Evolutionary conservation across 2,329 filamentous ascomycete genomes (phyloP).

Genomic region (Didymella sp.): DNA sequence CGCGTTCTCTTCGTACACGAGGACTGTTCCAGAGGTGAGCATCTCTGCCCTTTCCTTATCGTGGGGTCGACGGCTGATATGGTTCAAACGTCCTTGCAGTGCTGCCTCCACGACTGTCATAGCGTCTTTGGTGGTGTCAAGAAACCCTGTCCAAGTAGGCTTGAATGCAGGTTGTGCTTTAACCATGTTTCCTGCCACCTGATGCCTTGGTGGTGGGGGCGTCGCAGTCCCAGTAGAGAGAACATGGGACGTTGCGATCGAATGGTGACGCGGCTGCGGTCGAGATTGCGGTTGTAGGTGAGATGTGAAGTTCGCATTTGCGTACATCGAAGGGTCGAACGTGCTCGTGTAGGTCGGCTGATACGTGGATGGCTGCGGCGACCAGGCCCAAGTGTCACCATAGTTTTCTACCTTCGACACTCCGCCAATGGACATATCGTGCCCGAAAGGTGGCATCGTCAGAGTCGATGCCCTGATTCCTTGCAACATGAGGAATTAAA

Average conservation of each 20-base stretch:
- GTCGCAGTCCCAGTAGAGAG: conserved; percentile 34
- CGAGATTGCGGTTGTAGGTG: conserved; percentile 31
- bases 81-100: conserved; percentile 71
- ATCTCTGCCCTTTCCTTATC: conserved; percentile 79
- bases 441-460: conserved; percentile 48
- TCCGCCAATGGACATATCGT: conserved; percentile 41
- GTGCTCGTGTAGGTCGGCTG: conserved; percentile 34
- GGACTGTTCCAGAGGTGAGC: conserved; percentile 83
- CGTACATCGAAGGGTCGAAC: conserved; percentile 43
- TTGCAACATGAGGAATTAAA: conserved; percentile 46
- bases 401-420: conserved; percentile 46
- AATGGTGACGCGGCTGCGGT: conserved; percentile 39
- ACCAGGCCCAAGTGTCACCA: conserved; percentile 44
- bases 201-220: conserved; percentile 40
- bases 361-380: conserved; percentile 36
- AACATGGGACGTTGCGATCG: conserved; percentile 40
- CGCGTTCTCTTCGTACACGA: conserved; percentile 90
- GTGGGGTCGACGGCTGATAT: conserved; percentile 83
- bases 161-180: conserved; percentile 56
- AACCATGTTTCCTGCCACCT: conserved; percentile 39
- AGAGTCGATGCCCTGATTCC: conserved; percentile 44
- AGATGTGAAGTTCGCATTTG: conserved; percentile 33
- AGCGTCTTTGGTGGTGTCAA: conserved; percentile 75
- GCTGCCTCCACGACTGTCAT: conserved; percentile 82
- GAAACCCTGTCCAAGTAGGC: conserved; percentile 72